Evolutionary conservation across 2,329 filamentous ascomycete genomes (phyloP).

Genomic region (Colletotrichum camelliae): DNA sequence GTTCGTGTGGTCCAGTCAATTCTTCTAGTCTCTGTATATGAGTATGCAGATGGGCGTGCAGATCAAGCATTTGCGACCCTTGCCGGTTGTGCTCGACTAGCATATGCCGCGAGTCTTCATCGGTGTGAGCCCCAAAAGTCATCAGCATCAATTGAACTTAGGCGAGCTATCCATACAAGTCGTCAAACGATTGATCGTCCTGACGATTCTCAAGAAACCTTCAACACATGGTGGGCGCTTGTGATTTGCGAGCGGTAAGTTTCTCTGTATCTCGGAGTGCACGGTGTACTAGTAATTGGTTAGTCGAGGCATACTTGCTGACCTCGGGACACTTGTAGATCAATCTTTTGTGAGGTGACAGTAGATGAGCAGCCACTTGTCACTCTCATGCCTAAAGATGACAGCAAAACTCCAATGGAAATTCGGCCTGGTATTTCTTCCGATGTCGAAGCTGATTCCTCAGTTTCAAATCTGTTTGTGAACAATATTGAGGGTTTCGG

Average conservation of each 20-base stretch:
- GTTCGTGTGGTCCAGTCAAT: not conserved
- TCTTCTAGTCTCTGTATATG: not conserved
- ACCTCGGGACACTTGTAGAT: not conserved
- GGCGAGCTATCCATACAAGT: not conserved
- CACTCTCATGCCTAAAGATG: not conserved
- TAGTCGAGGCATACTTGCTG: not conserved
- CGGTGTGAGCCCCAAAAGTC: not conserved
- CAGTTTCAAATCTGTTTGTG: not conserved
- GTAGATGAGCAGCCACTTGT: not conserved
- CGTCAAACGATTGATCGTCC: not conserved
- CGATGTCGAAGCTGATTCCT: not conserved
- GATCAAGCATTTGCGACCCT: not conserved
- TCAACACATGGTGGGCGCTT: not conserved
- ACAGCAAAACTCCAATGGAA: not conserved
- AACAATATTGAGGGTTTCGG: not conserved
- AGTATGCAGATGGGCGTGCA: not conserved
- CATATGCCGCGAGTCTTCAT: not conserved
- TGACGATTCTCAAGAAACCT: not conserved
- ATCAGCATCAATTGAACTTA: not conserved
- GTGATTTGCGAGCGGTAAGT: not conserved
- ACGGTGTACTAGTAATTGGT: no score
- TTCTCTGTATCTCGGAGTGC: not conserved
- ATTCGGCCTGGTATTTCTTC: not conserved
- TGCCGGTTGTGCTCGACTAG: not conserved
- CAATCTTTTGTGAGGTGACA: not conserved